A percentile compares a stretch with the other conserved stretches of the same genome.
phyloP scores from a whole-genome alignment of 2,329 filamentous ascomycete species.

The Blastomyces parvus region DNA sequence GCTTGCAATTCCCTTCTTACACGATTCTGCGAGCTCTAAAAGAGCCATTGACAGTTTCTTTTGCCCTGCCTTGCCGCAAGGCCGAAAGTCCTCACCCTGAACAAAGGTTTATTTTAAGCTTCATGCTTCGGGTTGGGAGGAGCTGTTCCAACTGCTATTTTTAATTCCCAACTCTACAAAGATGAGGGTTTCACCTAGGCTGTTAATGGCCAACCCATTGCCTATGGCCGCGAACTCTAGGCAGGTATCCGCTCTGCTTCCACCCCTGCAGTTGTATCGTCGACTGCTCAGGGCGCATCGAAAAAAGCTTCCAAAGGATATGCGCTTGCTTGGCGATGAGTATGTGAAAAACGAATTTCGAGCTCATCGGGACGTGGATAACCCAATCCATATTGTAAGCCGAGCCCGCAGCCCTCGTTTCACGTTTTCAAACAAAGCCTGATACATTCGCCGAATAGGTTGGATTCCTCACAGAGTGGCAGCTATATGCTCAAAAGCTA shows the following conservation, averaged over 20 bases:
- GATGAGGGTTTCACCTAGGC: constrained; percentile 31
- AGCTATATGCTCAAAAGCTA: constrained; percentile 83
- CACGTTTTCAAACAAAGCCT: constrained; percentile 3
- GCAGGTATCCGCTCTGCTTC: constrained; percentile 59
- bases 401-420: neutral
- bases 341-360: constrained; percentile 92
- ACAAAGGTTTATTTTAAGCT: neutral
- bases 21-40: neutral
- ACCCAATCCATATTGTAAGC: constrained; percentile 79
- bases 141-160: neutral
- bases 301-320: constrained; percentile 61
- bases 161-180: constrained; percentile 10
- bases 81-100: neutral
- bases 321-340: constrained; percentile 76
- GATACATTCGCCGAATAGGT: constrained; percentile 47
- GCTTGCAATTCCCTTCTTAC: neutral
- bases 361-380: constrained; percentile 72
- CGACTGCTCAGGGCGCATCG: constrained; percentile 79
- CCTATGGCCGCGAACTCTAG: constrained; percentile 33
- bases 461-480: constrained; percentile 94
- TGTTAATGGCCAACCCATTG: constrained; percentile 35
- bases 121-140: neutral
- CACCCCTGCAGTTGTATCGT: constrained; percentile 81
- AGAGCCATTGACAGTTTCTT: neutral
- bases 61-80: neutral